phyloP scores from a whole-genome alignment of 2,329 filamentous ascomycete species.

The Colletotrichum truncatum region DNA sequence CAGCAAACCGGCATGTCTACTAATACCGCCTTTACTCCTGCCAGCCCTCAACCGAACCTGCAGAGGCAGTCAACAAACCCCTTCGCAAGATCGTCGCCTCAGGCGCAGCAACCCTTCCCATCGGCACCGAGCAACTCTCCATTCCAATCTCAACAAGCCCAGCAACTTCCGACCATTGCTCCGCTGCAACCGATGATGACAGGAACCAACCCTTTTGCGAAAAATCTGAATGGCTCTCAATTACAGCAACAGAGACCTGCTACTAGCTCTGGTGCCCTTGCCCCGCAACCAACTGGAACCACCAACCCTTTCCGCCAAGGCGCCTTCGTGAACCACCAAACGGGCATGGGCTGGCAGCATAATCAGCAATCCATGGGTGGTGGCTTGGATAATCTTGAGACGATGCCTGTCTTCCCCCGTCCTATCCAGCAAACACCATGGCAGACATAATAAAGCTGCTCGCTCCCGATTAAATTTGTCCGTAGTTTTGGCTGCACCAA shows the following conservation, averaged over 20 bases:
- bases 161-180: constrained; percentile 41
- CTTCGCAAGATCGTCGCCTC: constrained; percentile 72
- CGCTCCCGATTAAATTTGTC: background rate
- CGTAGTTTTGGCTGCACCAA: constrained; percentile 6
- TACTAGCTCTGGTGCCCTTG: constrained; percentile 59
- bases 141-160: constrained; percentile 53
- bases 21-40: constrained; percentile 50
- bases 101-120: constrained; percentile 44
- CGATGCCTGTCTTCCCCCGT: constrained; percentile 86
- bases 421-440: constrained; percentile 72
- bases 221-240: constrained; percentile 47
- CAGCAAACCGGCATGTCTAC: constrained; percentile 60
- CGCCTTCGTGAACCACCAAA: constrained; percentile 87
- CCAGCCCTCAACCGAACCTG: constrained; percentile 42
- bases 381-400: constrained; percentile 80
- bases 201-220: constrained; percentile 69
- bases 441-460: constrained; percentile 50
- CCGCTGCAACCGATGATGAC: constrained; percentile 60
- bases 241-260: constrained; percentile 54
- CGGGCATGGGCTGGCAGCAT: constrained; percentile 89
- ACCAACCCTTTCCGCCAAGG: constrained; percentile 97
- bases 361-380: constrained; percentile 83
- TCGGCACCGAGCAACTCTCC: constrained; percentile 45
- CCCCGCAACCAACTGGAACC: constrained; percentile 82
- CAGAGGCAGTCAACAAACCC: constrained; percentile 82